Evolutionary conservation across 2,329 filamentous ascomycete species (phyloP), one percentile per base, ranked within the genome.

Genomic region (Penicillium frequentans): DNA sequence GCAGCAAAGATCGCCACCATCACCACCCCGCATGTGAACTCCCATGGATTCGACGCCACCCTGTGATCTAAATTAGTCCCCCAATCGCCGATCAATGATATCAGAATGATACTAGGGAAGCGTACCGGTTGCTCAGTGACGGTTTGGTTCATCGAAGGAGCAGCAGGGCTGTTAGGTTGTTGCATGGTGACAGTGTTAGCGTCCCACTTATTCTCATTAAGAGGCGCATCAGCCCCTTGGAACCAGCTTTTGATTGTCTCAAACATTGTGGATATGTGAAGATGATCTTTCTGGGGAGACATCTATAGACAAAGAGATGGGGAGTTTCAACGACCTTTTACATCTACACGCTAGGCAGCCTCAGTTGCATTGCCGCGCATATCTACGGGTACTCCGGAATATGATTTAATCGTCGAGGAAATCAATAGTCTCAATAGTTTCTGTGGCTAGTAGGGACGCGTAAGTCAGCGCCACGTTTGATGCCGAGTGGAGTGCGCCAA

Each of bases 1-100:
- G 19, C 58, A 57, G 58, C 58, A 60, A 33, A 58, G 39, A 47
- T 55, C 58, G 31, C 57, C 58, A 26, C 58, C 57, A 49, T 54
- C 58, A 26, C 58, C 57, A 52, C 57, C 57, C 23, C 57, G 57
- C 44, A 57, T 52, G 29, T 60, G 57, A 23, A 60, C 54, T 39
- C 39, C 46, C 57, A 55, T 57, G 23, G 52, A 47, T 21, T 60
- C 51, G 27, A 51, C 35, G 19, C 33, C 37, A 19, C 52, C 50
- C 51, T 60, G 39, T 23, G 13, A 46, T 43, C 47, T 29, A n/a
- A 54, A 19, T 26, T 27, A 42, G 6, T 44, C 21, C 5, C n/a
- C 3, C 1, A 24, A 29, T 24, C 2, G 19, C 24, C 11, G 7
- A 23, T 21, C 11, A 10, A 24, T 16, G 14, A 49, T 19, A 23